Base-by-base conservation (phyloP, 179 eudicot genomes). In the Silene coronaria region DNA sequence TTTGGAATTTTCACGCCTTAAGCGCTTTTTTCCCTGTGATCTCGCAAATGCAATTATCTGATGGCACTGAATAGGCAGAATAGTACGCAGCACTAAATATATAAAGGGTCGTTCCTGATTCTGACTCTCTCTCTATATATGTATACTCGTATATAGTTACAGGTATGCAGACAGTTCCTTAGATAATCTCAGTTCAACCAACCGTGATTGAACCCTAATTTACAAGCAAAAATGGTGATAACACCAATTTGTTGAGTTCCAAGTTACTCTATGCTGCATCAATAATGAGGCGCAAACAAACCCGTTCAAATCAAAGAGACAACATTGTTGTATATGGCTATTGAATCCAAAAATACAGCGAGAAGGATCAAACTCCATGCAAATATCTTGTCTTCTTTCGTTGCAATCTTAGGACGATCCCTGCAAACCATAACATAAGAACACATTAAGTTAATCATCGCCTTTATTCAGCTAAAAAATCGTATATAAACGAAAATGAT, bases 251-350 rank as follows among this genome's bases (percentile, higher is more conserved):
- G 13, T n/a, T 42, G 48, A 10, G 14, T 42, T 42, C 14, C 48
- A 42, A 42, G 48, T 36, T 36, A n/a, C n/a, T n/a, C n/a, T n/a
- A n/a, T n/a, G n/a, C n/a, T n/a, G n/a, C n/a, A n/a, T n/a, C n/a
- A n/a, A n/a, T n/a, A n/a, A n/a, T n/a, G n/a, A 36, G 45, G 9
- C 45, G 11, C 11, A 36, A 36, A 36, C 45, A 36, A 36, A 36
- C 11, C 45, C 45, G 10, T 36, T 36, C 45, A 36, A 36, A 36
- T 36, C 45, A 36, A 36, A 36, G 45, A 7, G 64, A 75, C 72
- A 0, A 86, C 91, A 61, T 92, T 86, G 78, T 91, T 88, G 77
- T 89, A 92, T 67, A 91, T 87, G 46, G 97, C 97, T 72, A 92
- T 84, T 69, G 79, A 6, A 79, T 87, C 86, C 5, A 91, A 77